Base-by-base conservation (phyloP, 1,139 yeast genomes). In the Scheffersomyces quercinus region DNA sequence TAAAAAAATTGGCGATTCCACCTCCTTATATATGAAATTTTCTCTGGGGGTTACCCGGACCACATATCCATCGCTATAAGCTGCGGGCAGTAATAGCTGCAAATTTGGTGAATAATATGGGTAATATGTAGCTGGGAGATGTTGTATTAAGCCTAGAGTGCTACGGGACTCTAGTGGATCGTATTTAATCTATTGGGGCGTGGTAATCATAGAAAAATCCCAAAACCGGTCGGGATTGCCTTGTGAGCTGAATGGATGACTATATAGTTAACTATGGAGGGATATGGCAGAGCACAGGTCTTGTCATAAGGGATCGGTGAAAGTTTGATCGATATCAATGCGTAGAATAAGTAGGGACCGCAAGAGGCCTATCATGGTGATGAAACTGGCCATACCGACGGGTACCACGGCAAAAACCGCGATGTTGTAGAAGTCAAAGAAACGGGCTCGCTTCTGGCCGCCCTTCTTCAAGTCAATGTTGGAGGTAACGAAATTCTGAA, bases 331-430 rank as follows among this genome's bases (percentile, higher is more conserved):
- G 13, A 86, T 74, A 55, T 87, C 96, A 44, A 88, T 68, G 46
- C 96, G 75, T 39, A 89, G 73, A 33, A 90, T 87, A 54, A 90
- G 72, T 40, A 90, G 64, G 42, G 89, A 81, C 49, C 97, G 70
- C 28, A 90, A 67, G 39, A 91, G 67, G 0, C 91, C 95, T 28
- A 90, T 72, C 96, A 91, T 89, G 4, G 98, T 90, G 26, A 91
- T 67, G 56, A 93, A 93, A 55, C 97, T 88, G 3, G 99, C 97
- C 48, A 93, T 58, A 0, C 99, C 99, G 20, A 93, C 91, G 0
- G 99, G 99, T 5, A 93, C 97, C 41, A 93, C 98, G 1, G 98
- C 97, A 70, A 88, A 93, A 1, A 93, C 97, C 1, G 88, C 91
- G 39, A 93, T 87, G 54, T 88, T 89, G 64, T 90, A 87, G 46